Conservation (phyloP, 192 early-diverging fungal genomes). For the Backusella psychrophila region DNA sequence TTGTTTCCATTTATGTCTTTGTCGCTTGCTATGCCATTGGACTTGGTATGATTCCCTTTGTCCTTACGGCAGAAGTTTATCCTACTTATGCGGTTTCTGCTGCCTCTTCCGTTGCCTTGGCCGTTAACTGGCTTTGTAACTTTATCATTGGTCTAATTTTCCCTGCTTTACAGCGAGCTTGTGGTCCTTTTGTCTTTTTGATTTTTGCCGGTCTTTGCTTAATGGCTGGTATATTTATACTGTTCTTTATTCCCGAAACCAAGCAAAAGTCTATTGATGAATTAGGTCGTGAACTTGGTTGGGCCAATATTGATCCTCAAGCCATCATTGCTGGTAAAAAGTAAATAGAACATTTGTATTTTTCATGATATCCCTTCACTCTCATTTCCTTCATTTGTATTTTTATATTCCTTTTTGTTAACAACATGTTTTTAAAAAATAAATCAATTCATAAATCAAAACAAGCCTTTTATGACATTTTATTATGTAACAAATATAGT, state of each 20-base stretch:
- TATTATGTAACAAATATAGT: not conserved
- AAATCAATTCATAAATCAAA: not conserved
- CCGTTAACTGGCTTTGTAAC: constrained; percentile 43
- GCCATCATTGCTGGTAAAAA: not conserved
- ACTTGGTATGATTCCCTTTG: constrained; percentile 55
- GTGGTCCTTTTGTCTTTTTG: constrained; percentile 50
- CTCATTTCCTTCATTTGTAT: not conserved
- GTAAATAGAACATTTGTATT: not conserved
- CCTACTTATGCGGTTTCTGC: constrained; percentile 50
- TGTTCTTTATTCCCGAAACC: constrained; percentile 50
- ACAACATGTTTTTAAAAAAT: not conserved
- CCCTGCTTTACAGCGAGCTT: constrained; percentile 37
- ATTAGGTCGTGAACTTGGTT: constrained; percentile 35
- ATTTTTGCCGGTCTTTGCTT: constrained; percentile 46
- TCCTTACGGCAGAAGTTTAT: constrained; percentile 55
- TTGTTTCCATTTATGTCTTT: constrained; percentile 44
- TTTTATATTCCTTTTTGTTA: not conserved
- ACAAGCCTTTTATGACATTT: not conserved
- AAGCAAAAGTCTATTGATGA: constrained; percentile 61
- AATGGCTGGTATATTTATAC: constrained; percentile 38
- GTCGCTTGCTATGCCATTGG: constrained; percentile 55
- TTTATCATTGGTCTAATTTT: constrained; percentile 55
- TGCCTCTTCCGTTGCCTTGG: constrained; percentile 49
- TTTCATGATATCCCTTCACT: not conserved
- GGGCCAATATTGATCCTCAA: constrained; percentile 7